Percentiles rank a stretch among this genome's conserved stretches.
These are phyloP conservation scores for Nemania bipapillata DNA, from an alignment of 2,329 filamentous ascomycete genomes.

Conservation along the genomic window DNA sequence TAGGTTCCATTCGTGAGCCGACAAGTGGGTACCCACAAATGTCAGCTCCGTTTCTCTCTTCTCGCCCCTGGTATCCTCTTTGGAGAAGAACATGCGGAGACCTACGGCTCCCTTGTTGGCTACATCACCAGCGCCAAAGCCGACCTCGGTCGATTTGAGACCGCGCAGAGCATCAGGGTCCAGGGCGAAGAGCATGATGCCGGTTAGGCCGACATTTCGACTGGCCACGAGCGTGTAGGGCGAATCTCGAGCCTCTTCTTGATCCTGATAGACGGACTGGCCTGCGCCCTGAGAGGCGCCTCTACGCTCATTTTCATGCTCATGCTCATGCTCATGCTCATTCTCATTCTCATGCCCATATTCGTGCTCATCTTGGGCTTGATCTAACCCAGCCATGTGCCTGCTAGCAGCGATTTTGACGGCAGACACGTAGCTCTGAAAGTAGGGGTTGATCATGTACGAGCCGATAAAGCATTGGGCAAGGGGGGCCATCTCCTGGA, in stretches of 20 bases:
- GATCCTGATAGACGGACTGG: conserved; percentile 6
- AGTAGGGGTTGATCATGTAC: conserved; percentile 79
- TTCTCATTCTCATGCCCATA: too few species aligned
- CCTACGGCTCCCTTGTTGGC: conserved; percentile 96
- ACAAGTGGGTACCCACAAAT: conserved; percentile 88
- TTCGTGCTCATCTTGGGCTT: conserved; percentile 20
- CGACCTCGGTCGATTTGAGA: conserved; percentile 82
- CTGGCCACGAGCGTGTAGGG: conserved; percentile 76
- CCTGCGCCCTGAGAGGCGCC: conserved; percentile 17
- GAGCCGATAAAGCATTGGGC: conserved; percentile 86
- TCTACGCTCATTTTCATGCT: too few species aligned
- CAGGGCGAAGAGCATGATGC: conserved; percentile 83
- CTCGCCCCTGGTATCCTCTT: conserved; percentile 51
- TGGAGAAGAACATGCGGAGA: conserved; percentile 72
- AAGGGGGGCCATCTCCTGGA: conserved; percentile 91
- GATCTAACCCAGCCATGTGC: conserved; percentile 43
- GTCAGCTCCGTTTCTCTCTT: conserved; percentile 72
- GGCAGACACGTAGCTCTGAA: conserved; percentile 75
- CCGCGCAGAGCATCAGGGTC: conserved; percentile 68
- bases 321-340: too few species aligned
- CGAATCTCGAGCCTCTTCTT: conserved; percentile 39
- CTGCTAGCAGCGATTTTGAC: conserved; percentile 73
- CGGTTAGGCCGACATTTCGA: conserved; percentile 88
- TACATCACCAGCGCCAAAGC: conserved; percentile 87
- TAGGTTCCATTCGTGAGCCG: conserved; percentile 84